Evolutionary conservation across 345 rosid genomes (phyloP), one percentile per base, ranked within the genome.

Genomic region (Turnera subulata): DNA sequence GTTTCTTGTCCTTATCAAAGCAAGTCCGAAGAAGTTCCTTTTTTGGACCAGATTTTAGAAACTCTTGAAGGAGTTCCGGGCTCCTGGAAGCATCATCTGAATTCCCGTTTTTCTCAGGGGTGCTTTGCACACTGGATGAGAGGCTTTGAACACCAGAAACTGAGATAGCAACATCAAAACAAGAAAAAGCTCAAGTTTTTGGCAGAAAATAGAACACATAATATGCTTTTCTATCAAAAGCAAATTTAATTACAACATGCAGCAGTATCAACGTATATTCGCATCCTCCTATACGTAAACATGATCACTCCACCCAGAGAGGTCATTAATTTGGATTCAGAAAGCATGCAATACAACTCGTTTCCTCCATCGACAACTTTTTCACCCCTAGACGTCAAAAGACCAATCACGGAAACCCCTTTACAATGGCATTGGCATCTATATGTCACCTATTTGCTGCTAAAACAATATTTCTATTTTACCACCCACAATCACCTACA

Each of bases 51-150:
- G 82, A 76, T 73, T 78, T 84, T 62, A 80, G 63, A 61, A 74
- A 80, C 76, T 80, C 84, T 51, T 80, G 84, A 43, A 76, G 74
- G 58, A 76, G 82, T 72, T 80, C 88, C 50, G 78, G 77, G 63
- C 82, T 80, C 71, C 79, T 70, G 47, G 84, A 83, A 67, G 82
- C 88, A 63, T 73, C 82, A 60, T 73, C 81, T 23, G 78, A 80
- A 65, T 72, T 68, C 56, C 80, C 82, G 61, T 73, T 68, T 68
- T 78, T 82, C 75, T 74, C 83, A 1, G 83, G 80, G 48, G 82
- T 79, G 72, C 80, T 73, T 53, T 81, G 83, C 67, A 74, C 89
- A 62, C 83, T 79, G 54, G 82, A 83, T 55, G 87, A 75, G 45
- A 81, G 78, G 69, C 83, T 78, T 64, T 74, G 85, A 56, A 77